These are phyloP conservation scores for Euclidium syriacum DNA, from an alignment of 345 rosid species.

Conservation along the genomic window DNA sequence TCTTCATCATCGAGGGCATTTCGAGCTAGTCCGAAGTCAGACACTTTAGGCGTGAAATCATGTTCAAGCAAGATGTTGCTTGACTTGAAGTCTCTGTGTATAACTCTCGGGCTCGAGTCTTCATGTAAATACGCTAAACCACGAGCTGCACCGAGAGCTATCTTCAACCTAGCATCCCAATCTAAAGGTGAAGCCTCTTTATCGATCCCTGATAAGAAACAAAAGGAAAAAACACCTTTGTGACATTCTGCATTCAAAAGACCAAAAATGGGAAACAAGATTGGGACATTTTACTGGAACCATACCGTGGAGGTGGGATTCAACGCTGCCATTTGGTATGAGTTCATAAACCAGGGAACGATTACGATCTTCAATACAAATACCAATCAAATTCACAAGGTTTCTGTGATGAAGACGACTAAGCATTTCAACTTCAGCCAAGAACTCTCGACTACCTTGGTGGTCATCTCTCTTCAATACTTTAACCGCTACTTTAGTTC, in stretches of 20 bases:
- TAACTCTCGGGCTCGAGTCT: slow-evolving; percentile 94
- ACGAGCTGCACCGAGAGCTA: slow-evolving; percentile 96
- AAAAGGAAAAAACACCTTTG: background rate
- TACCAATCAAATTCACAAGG: slow-evolving; percentile 87
- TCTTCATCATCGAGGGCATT: slow-evolving; percentile 84
- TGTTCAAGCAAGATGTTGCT: slow-evolving; percentile 92
- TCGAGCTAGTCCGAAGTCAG: slow-evolving; percentile 95
- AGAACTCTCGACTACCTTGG: slow-evolving; percentile 87
- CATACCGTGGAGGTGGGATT: slow-evolving; percentile 91
- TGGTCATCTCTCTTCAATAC: slow-evolving; percentile 91
- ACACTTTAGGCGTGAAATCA: slow-evolving; percentile 90
- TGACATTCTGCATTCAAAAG: background rate
- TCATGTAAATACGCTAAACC: slow-evolving; percentile 95
- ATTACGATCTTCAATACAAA: slow-evolving; percentile 75
- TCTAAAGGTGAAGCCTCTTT: slow-evolving; percentile 70
- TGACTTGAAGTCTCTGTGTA: slow-evolving; percentile 94
- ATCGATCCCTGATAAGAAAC: slow-evolving; percentile 49
- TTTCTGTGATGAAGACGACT: slow-evolving; percentile 97
- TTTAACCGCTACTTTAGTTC: slow-evolving; percentile 83
- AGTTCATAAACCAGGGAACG: slow-evolving; percentile 94
- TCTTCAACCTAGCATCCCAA: slow-evolving; percentile 88
- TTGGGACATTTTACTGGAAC: background rate
- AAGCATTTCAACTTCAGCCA: slow-evolving; percentile 98
- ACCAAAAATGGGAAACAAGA: background rate
- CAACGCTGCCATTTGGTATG: slow-evolving; percentile 93